Percentiles rank a stretch among this genome's conserved stretches.
phyloP scores from a whole-genome alignment of 2,329 filamentous ascomycete genomes.

The Xylariomycetidae sp. region DNA sequence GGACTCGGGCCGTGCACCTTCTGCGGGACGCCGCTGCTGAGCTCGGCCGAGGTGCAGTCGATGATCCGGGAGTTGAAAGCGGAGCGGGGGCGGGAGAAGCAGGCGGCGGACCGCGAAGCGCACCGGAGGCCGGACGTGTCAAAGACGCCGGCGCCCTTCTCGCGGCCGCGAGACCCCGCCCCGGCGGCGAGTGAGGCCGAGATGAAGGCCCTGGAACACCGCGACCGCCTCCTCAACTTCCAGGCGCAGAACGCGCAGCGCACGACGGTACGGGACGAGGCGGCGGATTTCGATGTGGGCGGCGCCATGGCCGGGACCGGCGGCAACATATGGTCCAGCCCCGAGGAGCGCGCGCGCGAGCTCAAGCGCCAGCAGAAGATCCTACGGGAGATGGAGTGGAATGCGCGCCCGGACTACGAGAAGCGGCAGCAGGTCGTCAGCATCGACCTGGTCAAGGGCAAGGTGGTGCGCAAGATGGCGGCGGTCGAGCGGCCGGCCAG shows the following conservation, averaged over 20 bases:
- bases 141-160: constrained; percentile 54
- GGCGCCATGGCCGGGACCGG: constrained; percentile 35
- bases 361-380: constrained; percentile 81
- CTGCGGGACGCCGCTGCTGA: constrained; percentile 71
- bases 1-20: constrained; percentile 92
- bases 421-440: constrained; percentile 79
- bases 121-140: constrained; percentile 62
- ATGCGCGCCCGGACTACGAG: constrained; percentile 78
- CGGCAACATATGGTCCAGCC: constrained; percentile 76
- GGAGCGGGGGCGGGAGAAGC: constrained; percentile 81
- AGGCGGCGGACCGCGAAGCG: constrained; percentile 69
- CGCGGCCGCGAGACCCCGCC: constrained; percentile 34
- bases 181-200: constrained; percentile 48
- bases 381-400: constrained; percentile 81
- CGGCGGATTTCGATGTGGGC: constrained; percentile 54
- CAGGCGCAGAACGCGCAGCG: constrained; percentile 80
- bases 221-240: constrained; percentile 74
- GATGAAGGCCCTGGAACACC: constrained; percentile 66
- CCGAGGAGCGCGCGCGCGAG: constrained; percentile 74
- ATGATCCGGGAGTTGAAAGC: constrained; percentile 81
- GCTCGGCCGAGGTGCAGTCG: constrained; percentile 65
- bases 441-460: constrained; percentile 73
- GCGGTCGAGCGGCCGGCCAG: constrained; percentile 52
- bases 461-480: constrained; percentile 67
- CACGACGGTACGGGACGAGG: constrained; percentile 83